These are phyloP conservation scores for Phialocephala subalpina DNA, from an alignment of 2,329 filamentous ascomycete genomes.

Conservation along the genomic window DNA sequence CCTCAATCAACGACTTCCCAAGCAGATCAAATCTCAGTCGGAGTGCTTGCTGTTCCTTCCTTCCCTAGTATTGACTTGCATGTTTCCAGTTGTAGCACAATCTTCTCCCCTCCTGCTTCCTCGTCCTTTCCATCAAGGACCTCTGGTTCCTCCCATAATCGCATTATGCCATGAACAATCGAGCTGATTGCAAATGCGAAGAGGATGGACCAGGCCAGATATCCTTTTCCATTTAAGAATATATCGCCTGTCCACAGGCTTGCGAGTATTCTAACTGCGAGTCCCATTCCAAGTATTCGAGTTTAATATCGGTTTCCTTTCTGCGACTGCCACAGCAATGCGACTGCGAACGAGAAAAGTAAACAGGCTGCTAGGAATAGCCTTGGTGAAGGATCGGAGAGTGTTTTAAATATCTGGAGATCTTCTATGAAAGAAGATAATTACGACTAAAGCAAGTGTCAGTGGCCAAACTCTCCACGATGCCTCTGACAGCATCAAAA, in stretches of 20 bases:
- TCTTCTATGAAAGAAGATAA: background rate
- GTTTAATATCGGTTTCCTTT: background rate
- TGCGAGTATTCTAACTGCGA: background rate
- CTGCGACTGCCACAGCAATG: background rate
- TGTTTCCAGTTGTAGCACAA: too few relatives aligned
- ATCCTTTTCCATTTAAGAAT: background rate
- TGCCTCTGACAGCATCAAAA: too few relatives aligned
- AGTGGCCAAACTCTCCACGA: conserved; percentile 21
- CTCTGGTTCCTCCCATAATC: background rate
- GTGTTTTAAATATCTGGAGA: background rate
- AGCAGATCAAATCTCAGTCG: too few relatives aligned
- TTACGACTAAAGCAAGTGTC: background rate
- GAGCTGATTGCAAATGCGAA: conserved; percentile 1
- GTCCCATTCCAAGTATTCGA: background rate
- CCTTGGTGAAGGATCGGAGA: background rate
- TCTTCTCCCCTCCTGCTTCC: background rate
- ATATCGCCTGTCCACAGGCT: background rate
- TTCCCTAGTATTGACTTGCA: too few relatives aligned
- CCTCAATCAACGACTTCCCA: too few relatives aligned
- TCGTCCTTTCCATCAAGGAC: background rate
- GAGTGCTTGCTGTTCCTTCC: too few relatives aligned
- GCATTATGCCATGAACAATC: background rate
- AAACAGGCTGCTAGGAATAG: background rate
- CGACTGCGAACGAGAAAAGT: background rate
- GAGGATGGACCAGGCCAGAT: background rate